Percentiles rank a stretch among this genome's conserved stretches.
Conservation (phyloP, 148 eudicot genomes). For the Rhododendron kiyosumense region DNA sequence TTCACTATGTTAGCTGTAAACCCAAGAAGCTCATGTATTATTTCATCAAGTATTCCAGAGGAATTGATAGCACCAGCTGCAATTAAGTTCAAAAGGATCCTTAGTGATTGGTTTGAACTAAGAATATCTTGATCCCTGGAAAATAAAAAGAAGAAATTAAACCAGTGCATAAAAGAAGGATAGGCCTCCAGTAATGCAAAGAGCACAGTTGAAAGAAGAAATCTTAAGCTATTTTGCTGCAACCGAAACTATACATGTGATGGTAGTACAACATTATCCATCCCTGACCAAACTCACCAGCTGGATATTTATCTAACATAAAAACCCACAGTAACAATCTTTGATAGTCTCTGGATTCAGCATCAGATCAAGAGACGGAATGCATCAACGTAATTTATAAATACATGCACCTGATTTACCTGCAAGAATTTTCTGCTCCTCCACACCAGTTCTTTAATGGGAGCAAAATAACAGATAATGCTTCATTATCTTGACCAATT, state of each 20-base stretch:
- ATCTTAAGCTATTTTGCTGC: neutral
- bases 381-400: neutral
- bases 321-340: too few species aligned
- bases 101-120: slow-evolving; percentile 59
- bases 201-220: neutral
- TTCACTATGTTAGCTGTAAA: slow-evolving; percentile 47
- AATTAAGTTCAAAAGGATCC: slow-evolving; percentile 78
- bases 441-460: slow-evolving; percentile 56
- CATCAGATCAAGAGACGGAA: neutral
- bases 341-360: neutral
- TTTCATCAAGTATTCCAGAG: slow-evolving; percentile 56
- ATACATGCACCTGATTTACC: slow-evolving; percentile 33
- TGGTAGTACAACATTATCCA: neutral
- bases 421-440: slow-evolving; percentile 36
- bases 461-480: slow-evolving; percentile 55
- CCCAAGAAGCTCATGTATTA: slow-evolving; percentile 67
- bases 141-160: slow-evolving; percentile 3
- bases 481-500: slow-evolving; percentile 82
- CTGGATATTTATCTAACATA: neutral
- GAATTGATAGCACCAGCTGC: slow-evolving; percentile 72
- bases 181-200: neutral
- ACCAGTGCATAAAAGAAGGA: slow-evolving; percentile 1
- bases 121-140: slow-evolving; percentile 68
- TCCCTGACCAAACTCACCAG: neutral
- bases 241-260: neutral